Evolutionary conservation across 2,329 filamentous ascomycete genomes (phyloP), one percentile per base, ranked within the genome.

Genomic region (Penicillium sp.): DNA sequence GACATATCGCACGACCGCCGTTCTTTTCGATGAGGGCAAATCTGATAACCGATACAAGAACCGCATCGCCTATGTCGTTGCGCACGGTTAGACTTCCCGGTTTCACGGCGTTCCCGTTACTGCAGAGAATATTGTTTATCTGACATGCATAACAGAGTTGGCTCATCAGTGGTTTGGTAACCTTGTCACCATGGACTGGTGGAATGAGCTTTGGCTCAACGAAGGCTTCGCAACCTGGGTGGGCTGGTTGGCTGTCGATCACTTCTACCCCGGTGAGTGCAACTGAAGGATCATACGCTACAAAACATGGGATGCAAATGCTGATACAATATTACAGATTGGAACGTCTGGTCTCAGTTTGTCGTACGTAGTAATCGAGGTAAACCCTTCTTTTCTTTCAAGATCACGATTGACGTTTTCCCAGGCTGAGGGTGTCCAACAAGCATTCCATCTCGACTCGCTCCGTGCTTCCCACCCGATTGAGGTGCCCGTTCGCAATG

Each of bases 151-250:
- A 5, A 38, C 55, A 81, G 95, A 99, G 78, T 84, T 99, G 64
- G 95, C 93, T 58, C 93, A 97, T 74, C 93, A 96, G 80, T 97
- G 93, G 93, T 97, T 97, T 70, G 93, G 93, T 40, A 96, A 97
- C 76, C 85, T 97, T 11, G 93, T 96, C 46, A 97, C 93, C 6
- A 97, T 97, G 93, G 92, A 96, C 76, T 97, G 93, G 92, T 95
- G 91, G 92, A 92, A 89, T 73, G 91, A 96, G 80, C 85, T 95
- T 43, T 97, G 93, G 93, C 84, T 96, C 55, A 96, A 96, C 72
- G 94, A 98, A 78, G 93, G 93, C 13, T 99, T 99, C 74, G 95
- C 95, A 45, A 99, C 95, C 3, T 98, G 94, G 94, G 94, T 97
- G 46, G 95, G 94, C 55, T 99, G 94, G 94, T 85, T 93, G 63